Evolutionary conservation across 2,329 filamentous ascomycete species (phyloP).

Genomic region (Talaromyces sp.): DNA sequence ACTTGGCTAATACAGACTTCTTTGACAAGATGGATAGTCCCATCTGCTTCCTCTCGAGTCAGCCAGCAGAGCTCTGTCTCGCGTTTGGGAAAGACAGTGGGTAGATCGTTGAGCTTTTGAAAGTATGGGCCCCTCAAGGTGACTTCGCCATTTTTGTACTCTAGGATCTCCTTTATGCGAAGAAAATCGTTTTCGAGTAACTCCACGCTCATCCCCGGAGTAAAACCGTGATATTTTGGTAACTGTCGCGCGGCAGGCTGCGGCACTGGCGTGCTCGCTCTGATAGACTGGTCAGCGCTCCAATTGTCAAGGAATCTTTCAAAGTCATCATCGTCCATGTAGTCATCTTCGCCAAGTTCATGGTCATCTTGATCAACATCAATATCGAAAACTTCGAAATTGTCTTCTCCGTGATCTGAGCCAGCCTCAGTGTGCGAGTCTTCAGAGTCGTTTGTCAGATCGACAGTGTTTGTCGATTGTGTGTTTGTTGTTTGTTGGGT

Average conservation of each 20-base stretch:
- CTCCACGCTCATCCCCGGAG: constrained; percentile 29
- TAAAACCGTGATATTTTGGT: constrained; percentile 14
- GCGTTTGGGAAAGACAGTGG: constrained; percentile 31
- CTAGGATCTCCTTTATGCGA: constrained; percentile 32
- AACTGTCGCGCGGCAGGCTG: background rate
- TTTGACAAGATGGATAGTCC: constrained; percentile 12
- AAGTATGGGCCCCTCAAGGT: constrained; percentile 37
- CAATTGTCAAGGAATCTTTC: constrained; percentile 11
- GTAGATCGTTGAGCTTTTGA: constrained; percentile 25
- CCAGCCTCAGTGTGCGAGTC: constrained; percentile 6
- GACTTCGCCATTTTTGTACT: constrained; percentile 18
- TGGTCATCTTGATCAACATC: background rate
- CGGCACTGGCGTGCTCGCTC: background rate
- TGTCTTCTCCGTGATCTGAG: background rate
- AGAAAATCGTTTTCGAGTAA: constrained; percentile 37
- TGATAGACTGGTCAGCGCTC: background rate
- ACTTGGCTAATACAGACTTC: constrained; percentile 41
- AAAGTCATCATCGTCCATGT: constrained; percentile 16
- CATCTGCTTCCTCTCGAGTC: constrained; percentile 27
- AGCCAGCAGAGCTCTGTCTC: constrained; percentile 44
- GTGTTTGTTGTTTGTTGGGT: background rate
- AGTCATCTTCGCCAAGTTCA: background rate
- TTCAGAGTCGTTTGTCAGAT: constrained; percentile 1
- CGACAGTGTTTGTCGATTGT: background rate
- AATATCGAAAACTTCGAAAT: background rate